Conservation (phyloP, 306 rosid species). For the Hippophae rhamnoides region DNA sequence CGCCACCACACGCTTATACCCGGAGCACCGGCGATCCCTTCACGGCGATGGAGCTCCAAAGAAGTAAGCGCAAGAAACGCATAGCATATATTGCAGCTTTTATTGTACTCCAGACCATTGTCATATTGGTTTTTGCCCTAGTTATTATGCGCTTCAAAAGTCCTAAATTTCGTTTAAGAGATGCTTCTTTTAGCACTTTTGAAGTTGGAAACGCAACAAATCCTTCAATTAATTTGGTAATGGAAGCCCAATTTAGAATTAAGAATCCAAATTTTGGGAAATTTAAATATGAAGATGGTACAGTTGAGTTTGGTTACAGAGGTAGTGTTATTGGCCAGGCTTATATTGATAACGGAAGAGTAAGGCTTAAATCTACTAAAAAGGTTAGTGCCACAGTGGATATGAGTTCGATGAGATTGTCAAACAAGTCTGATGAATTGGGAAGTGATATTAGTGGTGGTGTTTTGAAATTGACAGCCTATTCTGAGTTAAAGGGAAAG, state of each 20-base stretch:
- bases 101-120: conserved; percentile 8
- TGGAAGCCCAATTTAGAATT: conserved; percentile 12
- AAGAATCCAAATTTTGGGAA: conserved; percentile 25
- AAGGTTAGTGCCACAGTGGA: conserved; percentile 6
- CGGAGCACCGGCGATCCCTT: conserved; percentile 9
- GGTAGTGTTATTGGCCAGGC: conserved; percentile 14
- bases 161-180: conserved; percentile 22
- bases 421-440: conserved; percentile 1
- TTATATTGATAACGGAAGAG: conserved; percentile 12
- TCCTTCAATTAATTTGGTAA: conserved; percentile 3
- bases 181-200: conserved; percentile 6
- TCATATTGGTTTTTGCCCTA: conserved; percentile 12
- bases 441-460: conserved; percentile 17
- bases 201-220: conserved; percentile 8
- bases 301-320: conserved; percentile 8
- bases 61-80: conserved; percentile 20
- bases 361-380: conserved; percentile 19
- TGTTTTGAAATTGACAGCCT: conserved; percentile 7
- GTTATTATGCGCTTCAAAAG: conserved; percentile 18
- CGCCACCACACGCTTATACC: conserved; percentile 4
- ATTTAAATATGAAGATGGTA: conserved; percentile 13
- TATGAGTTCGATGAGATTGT: conserved; percentile 10
- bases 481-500: conserved; percentile 21
- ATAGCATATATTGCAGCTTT: conserved; percentile 4
- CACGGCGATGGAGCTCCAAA: neutral